Base-by-base conservation (phyloP, 2,329 filamentous ascomycete genomes). In the Teratosphaeriaceae sp. region DNA sequence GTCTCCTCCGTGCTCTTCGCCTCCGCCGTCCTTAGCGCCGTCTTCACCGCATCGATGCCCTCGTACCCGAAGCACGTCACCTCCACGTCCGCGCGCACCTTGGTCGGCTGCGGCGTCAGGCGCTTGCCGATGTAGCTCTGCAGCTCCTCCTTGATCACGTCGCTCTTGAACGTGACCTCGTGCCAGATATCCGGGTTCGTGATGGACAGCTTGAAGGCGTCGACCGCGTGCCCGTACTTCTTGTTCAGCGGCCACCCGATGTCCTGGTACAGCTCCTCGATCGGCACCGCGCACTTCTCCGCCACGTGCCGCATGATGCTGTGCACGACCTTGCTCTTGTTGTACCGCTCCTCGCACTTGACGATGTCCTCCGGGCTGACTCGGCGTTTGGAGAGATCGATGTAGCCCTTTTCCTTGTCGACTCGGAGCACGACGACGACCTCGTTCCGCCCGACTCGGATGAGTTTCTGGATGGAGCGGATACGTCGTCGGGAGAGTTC, bases 311-410 rank as follows among this genome's bases (percentile, higher is more conserved):
- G 84, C 86, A 98, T 90, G 69, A 98, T 96, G 42, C 88, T 94
- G 71, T 98, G 92, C 30, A 97, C 92, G 76, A 95, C 94, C 76
- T 98, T 98, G 75, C 88, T 87, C 82, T 98, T 98, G 80, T 98
- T 98, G 78, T 96, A 98, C 58, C 92, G 82, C 74, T 98, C 92
- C 67, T 98, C 92, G 66, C 94, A 98, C 74, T 96, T 96, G 58
- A 95, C 77, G 52, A 97, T 92, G 73, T 98, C 92, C 67, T 98
- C 92, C 34, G 92, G 85, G 33, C 89, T 96, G 47, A 98, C 92
- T 73, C 92, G 85, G 64, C 92, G 89, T 77, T 98, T 98, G 51
- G 88, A 95, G 65, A 98, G 74, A 83, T 98, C 92, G 62, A 98
- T 98, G 66, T 98, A 98, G 51, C 88, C 82, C 76, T 98, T 98